Base-by-base conservation (phyloP, 331 rosid genomes). In the Quercus tomentella region DNA sequence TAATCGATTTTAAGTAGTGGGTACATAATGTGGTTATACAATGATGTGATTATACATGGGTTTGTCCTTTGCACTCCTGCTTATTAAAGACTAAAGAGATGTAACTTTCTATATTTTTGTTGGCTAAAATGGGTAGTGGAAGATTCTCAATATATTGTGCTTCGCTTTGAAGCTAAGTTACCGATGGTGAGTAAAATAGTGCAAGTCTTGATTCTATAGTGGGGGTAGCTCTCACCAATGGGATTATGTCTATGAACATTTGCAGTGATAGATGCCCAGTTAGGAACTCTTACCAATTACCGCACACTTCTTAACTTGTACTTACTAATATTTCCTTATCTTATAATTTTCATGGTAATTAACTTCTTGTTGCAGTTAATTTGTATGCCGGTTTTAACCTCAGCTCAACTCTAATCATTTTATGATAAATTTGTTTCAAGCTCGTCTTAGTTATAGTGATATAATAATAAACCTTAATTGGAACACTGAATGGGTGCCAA, bases 131-230 rank as follows among this genome's bases (percentile, higher is more conserved):
- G 20, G 22, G 56, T 79, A 81, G 66, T 55, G 14, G 73, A 16
- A 70, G 37, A 68, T 72, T 63, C 28, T 75, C 83, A 57, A 41
- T 9, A 9, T 9, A 22, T 55, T 84, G 79, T 81, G 89, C 91
- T 89, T 89, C 79, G 49, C 91, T 91, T 89, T 86, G 80, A 91
- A 89, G 94, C 86, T 56, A 88, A 80, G 82, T 49, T 49, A 49
- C 4, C 55, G 17, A 49, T 11, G 55, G 55, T 3, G 55, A 49
- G 55, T 49, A 49, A 49, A 49, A 49, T 49, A 49, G 17, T 49
- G 18, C 55, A 15, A 14, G 5, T 49, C 55, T 49, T 49, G 55
- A 49, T 49, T 49, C 55, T 14, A 4, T 4, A 49, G 55, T 49
- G 17, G 17, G 55, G 55, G 55, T 14, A 11, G 55, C 17, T 49